A percentile compares a stretch with the other conserved stretches of the same genome.
phyloP scores from a whole-genome alignment of 495 filamentous ascomycete genomes.

The Podospora pseudocomata region DNA sequence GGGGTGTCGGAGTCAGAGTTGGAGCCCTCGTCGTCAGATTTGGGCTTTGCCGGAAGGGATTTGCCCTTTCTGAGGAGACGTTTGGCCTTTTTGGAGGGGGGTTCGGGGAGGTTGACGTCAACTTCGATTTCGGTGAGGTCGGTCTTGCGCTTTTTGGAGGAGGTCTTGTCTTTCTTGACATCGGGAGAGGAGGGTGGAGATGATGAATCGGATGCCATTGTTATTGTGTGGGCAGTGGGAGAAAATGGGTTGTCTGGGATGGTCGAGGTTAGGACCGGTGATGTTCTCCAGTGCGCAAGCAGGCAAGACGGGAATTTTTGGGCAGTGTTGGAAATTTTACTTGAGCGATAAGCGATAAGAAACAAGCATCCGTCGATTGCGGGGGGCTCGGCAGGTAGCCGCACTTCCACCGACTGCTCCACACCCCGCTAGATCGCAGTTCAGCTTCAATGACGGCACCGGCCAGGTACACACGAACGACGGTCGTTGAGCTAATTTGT shows the following conservation, averaged over 20 bases:
- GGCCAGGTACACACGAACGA: not conserved
- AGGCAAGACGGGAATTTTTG: not conserved
- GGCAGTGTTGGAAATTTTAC: conserved; percentile 23
- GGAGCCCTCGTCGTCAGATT: conserved; percentile 40
- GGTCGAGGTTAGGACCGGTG: not conserved
- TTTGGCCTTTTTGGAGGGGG: conserved; percentile 85
- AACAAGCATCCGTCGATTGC: conserved; percentile 11
- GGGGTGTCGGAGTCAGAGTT: not conserved
- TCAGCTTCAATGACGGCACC: conserved; percentile 3
- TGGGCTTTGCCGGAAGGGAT: conserved; percentile 40
- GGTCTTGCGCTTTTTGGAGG: conserved; percentile 68
- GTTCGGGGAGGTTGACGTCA: conserved; percentile 80
- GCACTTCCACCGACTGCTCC: not conserved
- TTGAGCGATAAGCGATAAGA: conserved; percentile 27
- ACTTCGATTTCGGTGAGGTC: conserved; percentile 76
- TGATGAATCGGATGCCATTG: conserved; percentile 16
- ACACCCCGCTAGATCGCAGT: conserved; percentile 1
- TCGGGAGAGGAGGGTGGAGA: conserved; percentile 10
- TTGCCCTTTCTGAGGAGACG: conserved; percentile 78
- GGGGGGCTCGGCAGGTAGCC: not conserved
- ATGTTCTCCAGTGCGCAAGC: not conserved
- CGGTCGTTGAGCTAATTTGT: not conserved
- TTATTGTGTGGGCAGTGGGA: not conserved
- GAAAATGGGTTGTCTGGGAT: not conserved
- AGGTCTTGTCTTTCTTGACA: conserved; percentile 11